These are phyloP conservation scores for Ambispora gerdemannii DNA, from an alignment of 192 early-diverging fungal species.

Conservation along the genomic window DNA sequence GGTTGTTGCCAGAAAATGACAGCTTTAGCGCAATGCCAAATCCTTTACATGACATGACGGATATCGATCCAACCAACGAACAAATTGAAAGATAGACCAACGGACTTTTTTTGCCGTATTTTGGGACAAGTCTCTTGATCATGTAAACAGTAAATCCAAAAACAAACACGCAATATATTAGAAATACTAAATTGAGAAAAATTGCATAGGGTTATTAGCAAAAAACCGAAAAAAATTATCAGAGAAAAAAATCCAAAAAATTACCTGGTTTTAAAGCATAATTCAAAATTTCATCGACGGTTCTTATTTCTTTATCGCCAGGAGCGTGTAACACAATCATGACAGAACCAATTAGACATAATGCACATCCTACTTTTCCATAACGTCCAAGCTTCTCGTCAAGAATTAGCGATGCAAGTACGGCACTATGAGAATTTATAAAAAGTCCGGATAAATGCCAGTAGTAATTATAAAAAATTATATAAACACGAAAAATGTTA, in stretches of 20 bases:
- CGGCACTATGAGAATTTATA: conserved; percentile 53
- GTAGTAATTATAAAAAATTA: not conserved
- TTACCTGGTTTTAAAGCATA: conserved; percentile 76
- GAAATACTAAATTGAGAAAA: conserved; percentile 58
- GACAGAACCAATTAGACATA: conserved; percentile 86
- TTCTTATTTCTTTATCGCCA: conserved; percentile 72
- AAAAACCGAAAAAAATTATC: conserved; percentile 7
- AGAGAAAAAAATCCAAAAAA: conserved; percentile 4
- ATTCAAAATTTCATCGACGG: conserved; percentile 79
- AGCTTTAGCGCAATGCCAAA: conserved; percentile 90
- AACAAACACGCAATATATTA: conserved; percentile 74
- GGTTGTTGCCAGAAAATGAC: conserved; percentile 90
- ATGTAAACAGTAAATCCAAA: conserved; percentile 62
- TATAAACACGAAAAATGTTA: not conserved
- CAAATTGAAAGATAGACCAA: conserved; percentile 94
- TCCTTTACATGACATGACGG: conserved; percentile 89
- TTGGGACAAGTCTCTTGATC: conserved; percentile 79
- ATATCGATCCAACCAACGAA: conserved; percentile 92
- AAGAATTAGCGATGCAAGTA: conserved; percentile 84
- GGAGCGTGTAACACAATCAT: conserved; percentile 86
- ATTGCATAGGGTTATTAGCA: not conserved
- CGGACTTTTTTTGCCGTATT: conserved; percentile 74
- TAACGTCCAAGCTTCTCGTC: conserved; percentile 79
- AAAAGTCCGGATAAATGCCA: not conserved
- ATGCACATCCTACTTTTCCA: conserved; percentile 85